A percentile compares a stretch with the other conserved stretches of the same genome.
phyloP scores from a whole-genome alignment of 176 grass and related monocot genomes.

The Juncus effusus region DNA sequence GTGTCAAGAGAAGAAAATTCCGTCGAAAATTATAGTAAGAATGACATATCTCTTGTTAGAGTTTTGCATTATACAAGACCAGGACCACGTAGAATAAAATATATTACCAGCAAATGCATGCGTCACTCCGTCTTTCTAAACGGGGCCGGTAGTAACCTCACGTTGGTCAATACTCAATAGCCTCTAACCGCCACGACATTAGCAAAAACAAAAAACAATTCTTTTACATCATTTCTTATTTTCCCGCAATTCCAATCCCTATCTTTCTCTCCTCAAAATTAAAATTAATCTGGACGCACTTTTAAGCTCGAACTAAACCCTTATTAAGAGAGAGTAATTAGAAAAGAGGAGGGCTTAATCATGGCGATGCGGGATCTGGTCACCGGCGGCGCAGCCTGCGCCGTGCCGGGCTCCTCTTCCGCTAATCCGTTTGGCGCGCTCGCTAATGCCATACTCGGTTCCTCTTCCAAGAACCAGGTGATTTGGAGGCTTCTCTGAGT shows the following conservation, averaged over 20 bases:
- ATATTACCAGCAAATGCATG: not conserved
- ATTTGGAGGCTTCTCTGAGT: too few relatives aligned
- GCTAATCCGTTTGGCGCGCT: constrained; percentile 63
- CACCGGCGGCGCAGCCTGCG: constrained; percentile 62
- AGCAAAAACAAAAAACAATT: constrained; percentile 7
- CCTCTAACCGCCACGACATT: constrained; percentile 16
- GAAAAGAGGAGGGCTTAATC: not conserved
- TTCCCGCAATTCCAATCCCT: constrained; percentile 4
- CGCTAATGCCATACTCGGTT: constrained; percentile 76
- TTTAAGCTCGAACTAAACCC: constrained; percentile 5
- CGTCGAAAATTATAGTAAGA: not conserved
- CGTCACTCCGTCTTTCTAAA: not conserved
- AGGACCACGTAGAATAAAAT: not conserved
- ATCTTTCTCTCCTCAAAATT: constrained; percentile 10
- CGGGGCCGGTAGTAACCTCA: constrained; percentile 7
- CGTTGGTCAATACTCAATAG: constrained; percentile 19
- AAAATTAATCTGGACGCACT: not conserved
- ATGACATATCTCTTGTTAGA: not conserved
- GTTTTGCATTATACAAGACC: not conserved
- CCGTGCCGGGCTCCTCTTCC: constrained; percentile 66
- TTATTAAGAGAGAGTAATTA: constrained; percentile 15
- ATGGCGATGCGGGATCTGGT: constrained; percentile 92
- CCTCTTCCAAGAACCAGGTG: constrained; percentile 69
- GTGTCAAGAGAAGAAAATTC: too few relatives aligned
- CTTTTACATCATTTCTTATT: not conserved